These are phyloP conservation scores for Linum lewisii DNA, from an alignment of 345 rosid genomes.

Conservation along the genomic window DNA sequence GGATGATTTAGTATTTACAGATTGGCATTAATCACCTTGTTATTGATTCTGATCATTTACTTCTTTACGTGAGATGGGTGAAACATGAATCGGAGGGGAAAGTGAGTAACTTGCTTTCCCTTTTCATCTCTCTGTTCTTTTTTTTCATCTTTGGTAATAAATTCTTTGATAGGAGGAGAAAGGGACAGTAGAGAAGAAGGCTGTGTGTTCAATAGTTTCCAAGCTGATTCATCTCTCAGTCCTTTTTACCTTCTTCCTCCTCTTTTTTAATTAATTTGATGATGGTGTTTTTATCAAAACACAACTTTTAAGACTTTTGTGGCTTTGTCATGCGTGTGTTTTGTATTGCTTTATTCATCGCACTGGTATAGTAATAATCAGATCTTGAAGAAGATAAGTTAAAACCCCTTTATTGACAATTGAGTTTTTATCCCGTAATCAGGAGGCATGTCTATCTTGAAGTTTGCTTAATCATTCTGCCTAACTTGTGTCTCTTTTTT, in stretches of 20 bases:
- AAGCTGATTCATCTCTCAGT: neutral
- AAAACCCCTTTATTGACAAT: neutral
- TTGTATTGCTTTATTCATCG: conserved; percentile 4
- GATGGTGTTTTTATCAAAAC: conserved; percentile 13
- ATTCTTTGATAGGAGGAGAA: neutral
- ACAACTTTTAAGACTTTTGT: conserved; percentile 13
- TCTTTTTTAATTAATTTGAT: neutral
- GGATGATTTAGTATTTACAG: neutral
- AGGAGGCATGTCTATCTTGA: neutral
- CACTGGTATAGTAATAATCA: conserved; percentile 5
- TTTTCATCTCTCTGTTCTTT: neutral
- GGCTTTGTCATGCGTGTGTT: conserved; percentile 17
- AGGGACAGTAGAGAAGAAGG: conserved; percentile 9
- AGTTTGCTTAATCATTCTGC: neutral
- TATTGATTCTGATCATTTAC: neutral
- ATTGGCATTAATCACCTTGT: neutral
- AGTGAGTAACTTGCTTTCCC: neutral
- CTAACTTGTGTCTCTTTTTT: neutral
- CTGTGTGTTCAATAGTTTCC: neutral
- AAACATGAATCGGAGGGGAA: conserved; percentile 2
- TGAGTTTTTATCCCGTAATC: neutral
- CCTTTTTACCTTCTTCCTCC: conserved; percentile 3
- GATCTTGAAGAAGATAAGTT: conserved; percentile 8
- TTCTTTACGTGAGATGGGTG: conserved; percentile 30
- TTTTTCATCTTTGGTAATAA: neutral